phyloP scores from a whole-genome alignment of 208 protist species.

The Acanthamoeba castellanii region DNA sequence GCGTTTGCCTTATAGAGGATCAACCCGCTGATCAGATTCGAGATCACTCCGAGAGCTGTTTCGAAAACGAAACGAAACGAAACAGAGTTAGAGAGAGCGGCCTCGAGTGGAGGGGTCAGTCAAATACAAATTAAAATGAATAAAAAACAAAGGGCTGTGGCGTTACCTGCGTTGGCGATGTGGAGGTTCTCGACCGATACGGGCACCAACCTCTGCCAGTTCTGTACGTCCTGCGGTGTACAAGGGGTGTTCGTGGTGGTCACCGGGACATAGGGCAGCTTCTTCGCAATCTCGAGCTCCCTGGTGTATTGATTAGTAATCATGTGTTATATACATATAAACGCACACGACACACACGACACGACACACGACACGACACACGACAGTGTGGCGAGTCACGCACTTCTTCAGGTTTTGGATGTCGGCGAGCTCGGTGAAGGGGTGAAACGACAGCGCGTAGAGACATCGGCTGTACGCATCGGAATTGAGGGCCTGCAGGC shows the following conservation, averaged over 20 bases:
- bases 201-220: conserved; percentile 16
- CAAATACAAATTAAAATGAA: background rate
- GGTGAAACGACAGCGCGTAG: conserved; percentile 67
- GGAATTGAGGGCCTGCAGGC: conserved; percentile 37
- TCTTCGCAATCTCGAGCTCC: conserved; percentile 61
- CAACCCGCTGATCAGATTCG: conserved; percentile 47
- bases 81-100: background rate
- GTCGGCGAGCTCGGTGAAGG: conserved; percentile 46
- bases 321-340: too few relatives aligned
- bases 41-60: conserved; percentile 51
- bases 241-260: conserved; percentile 2
- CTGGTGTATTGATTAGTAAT: background rate
- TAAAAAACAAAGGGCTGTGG: background rate
- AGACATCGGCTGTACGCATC: conserved; percentile 73
- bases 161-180: conserved; percentile 49
- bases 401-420: conserved; percentile 71
- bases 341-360: too few relatives aligned
- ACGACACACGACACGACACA: too few relatives aligned
- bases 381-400: background rate
- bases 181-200: conserved; percentile 64
- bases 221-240: background rate
- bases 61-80: background rate
- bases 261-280: conserved; percentile 10
- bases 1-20: conserved; percentile 63
- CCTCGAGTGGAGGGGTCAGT: too few relatives aligned